Evolutionary conservation across 768 basidiomycete genomes (phyloP), one percentile per base, ranked within the genome.

Genomic region (Tulasnella sp.): DNA sequence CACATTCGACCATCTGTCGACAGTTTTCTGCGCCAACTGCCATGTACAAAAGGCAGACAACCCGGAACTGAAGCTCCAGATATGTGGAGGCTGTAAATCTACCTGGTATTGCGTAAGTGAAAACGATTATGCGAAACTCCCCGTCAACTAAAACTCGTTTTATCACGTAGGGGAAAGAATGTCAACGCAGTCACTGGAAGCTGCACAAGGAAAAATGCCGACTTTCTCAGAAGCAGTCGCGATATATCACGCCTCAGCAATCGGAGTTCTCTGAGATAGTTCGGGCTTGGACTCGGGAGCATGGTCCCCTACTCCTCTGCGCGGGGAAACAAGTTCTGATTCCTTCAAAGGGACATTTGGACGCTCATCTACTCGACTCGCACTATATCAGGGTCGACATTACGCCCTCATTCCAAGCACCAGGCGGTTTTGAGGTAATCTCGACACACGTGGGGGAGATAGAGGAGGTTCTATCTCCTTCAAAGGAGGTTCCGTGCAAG

Each of bases 121-220:
- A 69, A 34, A 24, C 34, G 31, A 34, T 16, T 37, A 4, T 22
- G 31, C 28, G 18, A 24, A 69, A 34, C 4, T 7, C 5, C 31
- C 34, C 11, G 11, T 20, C 31, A 69, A 28, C 9, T 69, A 16
- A 34, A 69, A 34, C 12, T 37, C 16, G 64, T 16, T 31, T 18
- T 69, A 69, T 69, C 64, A 24, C 18, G 64, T 1, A 69, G 64
- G 64, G 64, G 31, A 69, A 69, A 34, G 64, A 69, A 0, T 69
- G 64, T 28, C 64, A 34, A 69, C 64, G 64, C 12, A 69, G 31
- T 69, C 64, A 69, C 31, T 69, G 64, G 64, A 69, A 69, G 64
- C 34, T 69, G 14, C 64, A 34, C 64, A 69, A 69, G 64, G 14
- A 28, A 3, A 69, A 69, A 69, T 69, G 64, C 31, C 64, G 20